phyloP scores from a whole-genome alignment of 148 eudicot genomes.

The Nyssa sinensis region DNA sequence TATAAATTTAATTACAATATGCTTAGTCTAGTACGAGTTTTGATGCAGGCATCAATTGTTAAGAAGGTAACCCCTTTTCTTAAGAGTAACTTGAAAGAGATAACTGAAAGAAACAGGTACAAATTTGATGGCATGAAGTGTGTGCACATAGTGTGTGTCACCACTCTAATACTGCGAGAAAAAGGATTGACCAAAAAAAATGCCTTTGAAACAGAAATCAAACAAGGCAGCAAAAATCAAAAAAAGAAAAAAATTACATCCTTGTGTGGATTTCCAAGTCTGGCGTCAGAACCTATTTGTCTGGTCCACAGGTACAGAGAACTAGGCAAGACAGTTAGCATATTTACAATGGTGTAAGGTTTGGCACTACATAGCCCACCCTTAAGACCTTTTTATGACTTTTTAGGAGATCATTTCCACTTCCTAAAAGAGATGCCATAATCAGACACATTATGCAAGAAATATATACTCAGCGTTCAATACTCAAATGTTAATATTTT shows the following conservation, averaged over 20 bases:
- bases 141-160: not conserved
- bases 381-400: not conserved
- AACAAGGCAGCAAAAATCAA: no score
- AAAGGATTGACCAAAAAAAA: no score
- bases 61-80: no score
- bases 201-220: no score
- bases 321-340: not conserved
- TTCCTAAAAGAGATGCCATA: not conserved
- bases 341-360: no score
- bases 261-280: no score
- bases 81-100: not conserved
- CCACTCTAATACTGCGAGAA: no score
- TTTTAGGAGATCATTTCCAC: not conserved
- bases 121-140: not conserved
- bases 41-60: not conserved
- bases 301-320: not conserved
- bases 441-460: not conserved
- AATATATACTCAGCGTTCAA: not conserved
- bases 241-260: no score
- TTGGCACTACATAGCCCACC: no score
- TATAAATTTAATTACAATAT: not conserved
- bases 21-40: not conserved
- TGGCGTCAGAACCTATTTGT: no score
- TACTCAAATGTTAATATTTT: not conserved
- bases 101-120: not conserved